Evolutionary conservation across 345 rosid species (phyloP).

Genomic region (Corymbia maculata): DNA sequence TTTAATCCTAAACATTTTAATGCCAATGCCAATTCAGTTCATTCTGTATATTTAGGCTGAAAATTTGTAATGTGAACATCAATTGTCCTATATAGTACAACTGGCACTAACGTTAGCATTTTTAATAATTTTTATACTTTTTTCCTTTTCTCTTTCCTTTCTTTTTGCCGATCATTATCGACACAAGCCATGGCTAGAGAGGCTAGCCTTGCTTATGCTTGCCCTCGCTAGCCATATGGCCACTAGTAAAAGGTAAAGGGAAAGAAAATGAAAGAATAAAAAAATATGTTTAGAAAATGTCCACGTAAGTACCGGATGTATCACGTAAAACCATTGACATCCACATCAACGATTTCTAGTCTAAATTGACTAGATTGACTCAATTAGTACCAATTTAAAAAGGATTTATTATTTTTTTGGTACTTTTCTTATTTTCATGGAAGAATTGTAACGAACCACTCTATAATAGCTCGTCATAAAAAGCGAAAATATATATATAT

Average conservation of each 20-base stretch:
- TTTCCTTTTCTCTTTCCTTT: accelerated
- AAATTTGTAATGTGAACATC: accelerated
- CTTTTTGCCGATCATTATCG: too few species aligned
- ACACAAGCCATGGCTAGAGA: too few species aligned
- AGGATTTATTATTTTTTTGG: too few species aligned
- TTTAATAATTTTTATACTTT: too few species aligned
- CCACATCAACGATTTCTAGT: neutral
- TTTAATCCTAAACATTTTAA: neutral
- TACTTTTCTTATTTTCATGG: too few species aligned
- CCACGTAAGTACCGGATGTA: accelerated
- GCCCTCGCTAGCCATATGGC: neutral
- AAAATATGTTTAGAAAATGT: too few species aligned
- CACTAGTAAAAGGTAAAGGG: neutral
- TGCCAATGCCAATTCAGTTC: neutral
- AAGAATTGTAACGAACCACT: neutral
- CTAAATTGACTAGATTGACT: too few species aligned
- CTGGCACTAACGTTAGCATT: accelerated
- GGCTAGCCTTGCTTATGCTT: neutral
- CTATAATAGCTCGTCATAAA: too few species aligned
- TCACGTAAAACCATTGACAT: too few species aligned
- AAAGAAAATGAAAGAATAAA: neutral
- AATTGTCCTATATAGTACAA: accelerated
- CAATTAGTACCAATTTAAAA: too few species aligned
- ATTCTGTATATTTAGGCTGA: accelerated
- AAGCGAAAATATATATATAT: too few species aligned